A percentile compares a stretch with the other conserved stretches of the same genome.
These are phyloP conservation scores for Dactylella cylindrospora DNA, from an alignment of 2,329 filamentous ascomycete genomes.

Conservation along the genomic window DNA sequence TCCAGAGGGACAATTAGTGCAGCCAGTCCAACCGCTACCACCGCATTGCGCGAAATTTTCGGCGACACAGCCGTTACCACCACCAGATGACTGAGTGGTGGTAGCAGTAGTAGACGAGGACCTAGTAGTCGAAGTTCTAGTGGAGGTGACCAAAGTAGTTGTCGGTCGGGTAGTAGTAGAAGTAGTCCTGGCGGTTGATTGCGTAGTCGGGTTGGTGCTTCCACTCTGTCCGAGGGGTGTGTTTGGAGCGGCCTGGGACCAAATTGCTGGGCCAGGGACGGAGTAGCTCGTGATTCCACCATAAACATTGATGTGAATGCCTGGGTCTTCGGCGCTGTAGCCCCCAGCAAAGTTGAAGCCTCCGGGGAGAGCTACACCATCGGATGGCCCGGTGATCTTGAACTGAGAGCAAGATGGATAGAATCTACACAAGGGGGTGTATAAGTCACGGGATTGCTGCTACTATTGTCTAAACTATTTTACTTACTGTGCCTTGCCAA, in stretches of 20 bases:
- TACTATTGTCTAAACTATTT: not conserved
- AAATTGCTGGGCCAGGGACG: slow-evolving; percentile 45
- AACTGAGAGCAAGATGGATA: slow-evolving; percentile 56
- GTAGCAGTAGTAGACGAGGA: no score
- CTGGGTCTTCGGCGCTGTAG: slow-evolving; percentile 53
- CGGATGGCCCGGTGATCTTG: slow-evolving; percentile 50
- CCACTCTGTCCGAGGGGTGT: not conserved
- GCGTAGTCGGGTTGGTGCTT: not conserved
- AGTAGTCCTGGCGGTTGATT: slow-evolving; percentile 53
- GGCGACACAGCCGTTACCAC: not conserved
- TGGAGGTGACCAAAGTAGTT: not conserved
- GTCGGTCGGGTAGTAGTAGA: slow-evolving; percentile 2
- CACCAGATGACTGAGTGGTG: no score
- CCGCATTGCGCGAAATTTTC: slow-evolving; percentile 2
- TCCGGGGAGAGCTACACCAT: slow-evolving; percentile 49
- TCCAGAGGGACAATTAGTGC: slow-evolving; percentile 5
- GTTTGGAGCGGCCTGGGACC: slow-evolving; percentile 12
- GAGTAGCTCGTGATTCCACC: slow-evolving; percentile 26
- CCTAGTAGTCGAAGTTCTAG: no score
- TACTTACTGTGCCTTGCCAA: slow-evolving; percentile 17
- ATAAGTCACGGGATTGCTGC: not conserved
- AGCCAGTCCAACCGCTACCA: slow-evolving; percentile 6
- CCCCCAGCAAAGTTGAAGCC: slow-evolving; percentile 56
- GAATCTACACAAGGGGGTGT: slow-evolving; percentile 41
- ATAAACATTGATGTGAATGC: slow-evolving; percentile 52